Evolutionary conservation across 2,329 filamentous ascomycete genomes (phyloP), one percentile per base, ranked within the genome.

Genomic region (Sclerotinia subarctica): DNA sequence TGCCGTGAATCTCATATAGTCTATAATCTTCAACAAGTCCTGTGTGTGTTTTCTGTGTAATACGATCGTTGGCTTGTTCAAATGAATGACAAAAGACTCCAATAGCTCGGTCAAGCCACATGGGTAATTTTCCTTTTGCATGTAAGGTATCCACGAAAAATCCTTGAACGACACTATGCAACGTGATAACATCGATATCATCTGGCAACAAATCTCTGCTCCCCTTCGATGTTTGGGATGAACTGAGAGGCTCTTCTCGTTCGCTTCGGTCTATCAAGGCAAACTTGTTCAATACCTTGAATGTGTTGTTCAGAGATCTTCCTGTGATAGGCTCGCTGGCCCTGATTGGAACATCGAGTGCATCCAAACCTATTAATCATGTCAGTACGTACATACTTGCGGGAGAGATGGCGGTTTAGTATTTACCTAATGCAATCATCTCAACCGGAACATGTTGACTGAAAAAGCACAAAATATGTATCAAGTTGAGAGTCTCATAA

Each of bases 381-480:
- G 21, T 47, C 63, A 47, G 47, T 38, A 66, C 5, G 19, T 42
- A 38, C 6, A 51, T 51, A 51, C 10, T 54, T 29, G 5, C 51
- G 5, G 7, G 17, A 51, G n/a, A 19, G 2, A n/a, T 6, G 11
- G 3, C 15, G 1, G 19, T 5, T 15, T 42, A 57, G 47, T 57
- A 70, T 78, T 72, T 76, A 76, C 88, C 88, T 21, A 90, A 79
- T 42, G 79, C 80, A 17, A 91, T 78, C 81, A 92, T 85, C 67
- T 88, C 88, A 29, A 91, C 86, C 0, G 89, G 89, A 6, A 90
- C 81, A 67, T 87, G 83, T 67, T 87, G 86, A 52, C 86, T 85
- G 66, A 89, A 87, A 73, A 90, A 91, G 1, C 85, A 85, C 19
- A 91, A 77, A 17, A 91, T 78, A 29, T 85, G 85, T 70, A 91